These are phyloP conservation scores for Coniferiporia weirii DNA, from an alignment of 1,284 basidiomycete genomes.

Conservation along the genomic window DNA sequence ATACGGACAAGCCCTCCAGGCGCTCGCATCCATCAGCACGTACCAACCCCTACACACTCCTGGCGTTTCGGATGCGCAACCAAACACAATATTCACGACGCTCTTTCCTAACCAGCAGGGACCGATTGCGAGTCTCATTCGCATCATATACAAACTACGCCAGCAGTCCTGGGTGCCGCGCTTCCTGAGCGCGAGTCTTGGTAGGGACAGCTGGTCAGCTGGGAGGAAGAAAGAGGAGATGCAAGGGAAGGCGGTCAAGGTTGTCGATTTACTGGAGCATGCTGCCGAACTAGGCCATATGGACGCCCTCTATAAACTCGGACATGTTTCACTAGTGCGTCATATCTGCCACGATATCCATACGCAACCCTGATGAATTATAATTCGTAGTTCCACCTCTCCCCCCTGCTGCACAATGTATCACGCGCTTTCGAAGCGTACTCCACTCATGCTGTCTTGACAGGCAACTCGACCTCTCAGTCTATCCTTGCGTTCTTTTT, in stretches of 20 bases:
- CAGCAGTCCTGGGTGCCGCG: constrained; percentile 45
- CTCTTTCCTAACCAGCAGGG: constrained; percentile 65
- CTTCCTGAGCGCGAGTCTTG: constrained; percentile 36
- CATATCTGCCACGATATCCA: constrained; percentile 6
- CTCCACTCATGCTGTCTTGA: constrained; percentile 53
- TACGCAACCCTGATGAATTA: not conserved
- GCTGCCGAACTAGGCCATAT: constrained; percentile 74
- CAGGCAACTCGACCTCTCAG: constrained; percentile 82
- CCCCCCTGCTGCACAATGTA: constrained; percentile 57
- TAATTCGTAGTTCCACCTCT: constrained; percentile 61
- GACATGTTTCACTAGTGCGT: constrained; percentile 66
- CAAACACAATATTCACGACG: constrained; percentile 53
- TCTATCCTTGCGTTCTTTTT: constrained; percentile 83
- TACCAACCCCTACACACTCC: constrained; percentile 49
- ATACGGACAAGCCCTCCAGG: constrained; percentile 64
- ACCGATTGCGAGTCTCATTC: constrained; percentile 58
- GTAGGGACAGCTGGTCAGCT: constrained; percentile 38
- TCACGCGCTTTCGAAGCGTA: constrained; percentile 57
- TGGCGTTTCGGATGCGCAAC: constrained; percentile 38
- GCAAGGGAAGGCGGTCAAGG: constrained; percentile 63
- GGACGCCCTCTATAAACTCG: constrained; percentile 72
- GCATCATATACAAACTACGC: constrained; percentile 58
- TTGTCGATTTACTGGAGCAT: constrained; percentile 70
- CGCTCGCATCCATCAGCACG: constrained; percentile 55
- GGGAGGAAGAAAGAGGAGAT: constrained; percentile 58